Evolutionary conservation across 805 yeast genomes (phyloP), one percentile per base, ranked within the genome.

Genomic region (Grigorovia yakushimaensis): DNA sequence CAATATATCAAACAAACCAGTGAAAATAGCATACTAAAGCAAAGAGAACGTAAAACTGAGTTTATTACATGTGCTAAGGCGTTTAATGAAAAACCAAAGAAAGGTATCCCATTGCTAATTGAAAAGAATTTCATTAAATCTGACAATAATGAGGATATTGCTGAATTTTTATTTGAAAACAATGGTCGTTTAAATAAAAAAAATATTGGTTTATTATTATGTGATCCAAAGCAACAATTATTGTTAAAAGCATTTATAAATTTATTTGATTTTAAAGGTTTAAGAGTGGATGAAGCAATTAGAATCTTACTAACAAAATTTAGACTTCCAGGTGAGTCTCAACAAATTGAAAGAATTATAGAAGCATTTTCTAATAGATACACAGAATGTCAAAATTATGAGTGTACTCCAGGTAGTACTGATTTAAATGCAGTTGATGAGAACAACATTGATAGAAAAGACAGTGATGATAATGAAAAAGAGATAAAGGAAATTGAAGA

Each of bases 301-400:
- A 76, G 99, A 58, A 73, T 85, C 47, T 65, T 93, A 50, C 71
- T 94, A 54, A 84, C 85, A 48, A 77, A 84, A 19, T 91, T 93
- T 61, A 77, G 98, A 63, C 73, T 93, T 43, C 98, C 98, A 1
- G 99, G 99, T 50, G 99, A 93, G 67, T 84, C 97, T 0, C 98
- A 88, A 60, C 96, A 88, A 64, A 93, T 93, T 61, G 98, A 93
- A 64, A 76, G 96, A 57, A 78, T 91, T 15, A 83, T 93, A 24
- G 97, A 91, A 58, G 72, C 79, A 5, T 93, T 93, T 65, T 88
- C 95, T 2, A 81, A 79, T 39, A 78, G 85, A 49, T 93, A 87
- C 65, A 84, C 86, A 13, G 71, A 70, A 18, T 80, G 84, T 49
- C 87, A 82, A 58, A 67, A 67, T 6, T 68, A 69, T 43, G 38